Evolutionary conservation across 768 basidiomycete species (phyloP).

Genomic region (Sarcodon aspratus): DNA sequence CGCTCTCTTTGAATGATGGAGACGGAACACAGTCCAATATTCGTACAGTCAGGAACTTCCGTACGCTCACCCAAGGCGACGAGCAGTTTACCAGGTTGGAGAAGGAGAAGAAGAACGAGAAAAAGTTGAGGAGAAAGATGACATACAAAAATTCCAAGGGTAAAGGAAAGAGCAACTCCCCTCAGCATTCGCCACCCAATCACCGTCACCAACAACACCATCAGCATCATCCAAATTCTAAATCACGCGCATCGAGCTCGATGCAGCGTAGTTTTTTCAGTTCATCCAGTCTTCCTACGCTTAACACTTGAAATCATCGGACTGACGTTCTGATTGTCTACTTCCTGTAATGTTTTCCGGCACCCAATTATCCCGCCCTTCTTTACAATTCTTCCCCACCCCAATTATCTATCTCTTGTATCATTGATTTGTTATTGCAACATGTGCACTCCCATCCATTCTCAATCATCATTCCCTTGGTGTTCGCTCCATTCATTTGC

Average conservation of each 20-base stretch:
- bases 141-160: neutral
- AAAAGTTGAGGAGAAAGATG: conserved; percentile 49
- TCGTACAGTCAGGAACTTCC: conserved; percentile 8
- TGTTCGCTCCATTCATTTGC: no score
- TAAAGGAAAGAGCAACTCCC: conserved; percentile 20
- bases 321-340: no score
- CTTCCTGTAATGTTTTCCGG: no score
- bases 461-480: no score
- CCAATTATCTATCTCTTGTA: no score
- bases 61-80: conserved; percentile 15
- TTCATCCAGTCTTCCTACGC: neutral
- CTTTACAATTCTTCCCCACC: no score
- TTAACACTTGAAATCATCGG: no score
- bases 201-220: conserved; percentile 40
- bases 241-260: conserved; percentile 42
- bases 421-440: no score
- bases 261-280: conserved; percentile 33
- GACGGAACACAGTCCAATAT: conserved; percentile 8
- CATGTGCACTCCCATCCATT: no score
- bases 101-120: conserved; percentile 61
- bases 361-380: no score
- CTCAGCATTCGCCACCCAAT: conserved; percentile 22
- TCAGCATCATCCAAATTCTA: conserved; percentile 55
- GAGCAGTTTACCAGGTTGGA: conserved; percentile 25
- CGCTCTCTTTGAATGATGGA: conserved; percentile 11